Base-by-base conservation (phyloP, 805 yeast species). In the Lachancea quebecensis region DNA sequence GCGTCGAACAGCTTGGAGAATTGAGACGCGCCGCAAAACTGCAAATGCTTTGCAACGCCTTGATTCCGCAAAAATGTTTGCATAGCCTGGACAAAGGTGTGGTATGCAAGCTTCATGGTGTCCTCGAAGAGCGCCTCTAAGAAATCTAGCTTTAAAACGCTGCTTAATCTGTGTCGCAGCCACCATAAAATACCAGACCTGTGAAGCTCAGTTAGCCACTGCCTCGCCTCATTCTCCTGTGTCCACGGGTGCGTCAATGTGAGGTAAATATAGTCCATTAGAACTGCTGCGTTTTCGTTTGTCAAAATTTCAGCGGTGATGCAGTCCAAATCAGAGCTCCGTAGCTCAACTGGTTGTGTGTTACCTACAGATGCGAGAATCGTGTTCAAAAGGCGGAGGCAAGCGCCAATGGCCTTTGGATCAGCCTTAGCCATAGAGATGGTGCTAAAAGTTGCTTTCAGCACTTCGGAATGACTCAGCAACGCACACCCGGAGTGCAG, bases 171-270 rank as follows among this genome's bases (percentile, higher is more conserved):
- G 4, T 14, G 18, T 30, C 37, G 31, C 17, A 43, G 39, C 46
- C 46, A 43, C 38, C 40, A 43, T 10, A 43, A 18, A n/a, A 43
- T 16, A 11, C 46, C 42, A 2, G 42, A 21, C 12, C 10, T 12
- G 17, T 43, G 15, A 10, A 38, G 27, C 12, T 33, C 28, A 9
- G 17, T 21, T 9, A 38, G 15, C 34, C 35, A 34, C 9, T 15
- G n/a, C 18, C 15, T 14, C 2, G 42, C 42, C 15, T 33, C 29
- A 4, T 10, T 12, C n/a, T 38, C 27, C 10, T 18, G 2, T 10
- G 29, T 11, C 33, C 42, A 32, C n/a, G 42, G 46, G 16, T 43
- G 46, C 3, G 46, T 43, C n/a, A 35, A 27, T 30, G 37, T 14
- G 29, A 43, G 14, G 18, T 33, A 43, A n/a, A 38, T n/a, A 17